A percentile compares a stretch with the other conserved stretches of the same genome.
These are phyloP conservation scores for Fusarium transvaalense DNA, from an alignment of 2,329 filamentous ascomycete genomes.

Conservation along the genomic window DNA sequence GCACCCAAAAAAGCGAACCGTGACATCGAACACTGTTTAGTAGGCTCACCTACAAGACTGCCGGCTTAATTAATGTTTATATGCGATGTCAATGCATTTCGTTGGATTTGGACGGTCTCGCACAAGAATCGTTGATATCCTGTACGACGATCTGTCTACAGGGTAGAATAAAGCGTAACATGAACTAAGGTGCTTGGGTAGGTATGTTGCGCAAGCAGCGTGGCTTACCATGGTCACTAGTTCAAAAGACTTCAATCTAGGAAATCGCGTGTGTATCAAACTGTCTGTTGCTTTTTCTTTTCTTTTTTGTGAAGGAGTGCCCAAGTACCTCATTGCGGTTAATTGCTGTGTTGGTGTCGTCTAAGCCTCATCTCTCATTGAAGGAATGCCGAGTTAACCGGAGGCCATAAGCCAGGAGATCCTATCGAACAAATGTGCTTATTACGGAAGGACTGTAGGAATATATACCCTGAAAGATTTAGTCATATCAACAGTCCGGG, in stretches of 20 bases:
- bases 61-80: not conserved
- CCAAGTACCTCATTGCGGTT: not conserved
- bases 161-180: not conserved
- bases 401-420: constrained; percentile 2
- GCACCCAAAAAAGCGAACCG: not conserved
- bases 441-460: not conserved
- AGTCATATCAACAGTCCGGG: not conserved
- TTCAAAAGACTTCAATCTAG: not conserved
- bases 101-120: not conserved
- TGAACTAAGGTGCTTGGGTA: not conserved
- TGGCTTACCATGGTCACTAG: not conserved
- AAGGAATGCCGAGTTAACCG: constrained; percentile 14
- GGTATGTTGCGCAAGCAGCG: not conserved
- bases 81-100: not conserved
- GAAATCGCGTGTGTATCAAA: not conserved
- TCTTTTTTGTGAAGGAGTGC: not conserved
- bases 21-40: too few species aligned
- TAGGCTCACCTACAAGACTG: not conserved
- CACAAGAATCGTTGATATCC: not conserved
- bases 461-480: not conserved
- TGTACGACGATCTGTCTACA: not conserved
- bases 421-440: not conserved
- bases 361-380: constrained; percentile 2
- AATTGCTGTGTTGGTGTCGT: not conserved
- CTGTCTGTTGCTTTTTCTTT: too few species aligned